Conservation (phyloP, 441 rosid genomes). For the Jatropha podagrica region DNA sequence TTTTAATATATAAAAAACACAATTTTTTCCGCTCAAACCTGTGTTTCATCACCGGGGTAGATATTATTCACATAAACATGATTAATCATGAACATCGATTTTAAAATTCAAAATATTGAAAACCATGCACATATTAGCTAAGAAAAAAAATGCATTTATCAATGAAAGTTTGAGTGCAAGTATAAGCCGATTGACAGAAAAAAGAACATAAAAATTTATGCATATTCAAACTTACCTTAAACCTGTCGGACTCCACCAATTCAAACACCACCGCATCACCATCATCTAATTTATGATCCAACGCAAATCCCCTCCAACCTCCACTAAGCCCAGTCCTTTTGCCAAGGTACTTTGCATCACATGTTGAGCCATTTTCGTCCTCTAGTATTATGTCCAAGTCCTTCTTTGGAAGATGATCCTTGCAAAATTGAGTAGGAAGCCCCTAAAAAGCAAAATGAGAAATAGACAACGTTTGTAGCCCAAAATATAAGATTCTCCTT, state of each 20-base stretch:
- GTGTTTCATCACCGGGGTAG: no score
- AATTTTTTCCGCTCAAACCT: no score
- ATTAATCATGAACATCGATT: no score
- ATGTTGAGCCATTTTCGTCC: conserved; percentile 44
- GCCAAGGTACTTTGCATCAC: conserved; percentile 43
- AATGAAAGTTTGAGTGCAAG: neutral
- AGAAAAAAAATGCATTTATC: no score
- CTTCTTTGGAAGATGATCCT: conserved; percentile 41
- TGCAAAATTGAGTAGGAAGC: conserved; percentile 52
- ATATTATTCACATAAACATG: no score
- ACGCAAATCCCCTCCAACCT: conserved; percentile 66
- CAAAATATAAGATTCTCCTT: neutral
- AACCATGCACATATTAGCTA: no score
- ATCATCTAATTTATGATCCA: conserved; percentile 56
- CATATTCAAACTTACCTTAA: conserved; percentile 38
- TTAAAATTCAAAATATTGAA: no score
- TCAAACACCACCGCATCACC: conserved; percentile 62
- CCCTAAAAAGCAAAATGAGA: conserved; percentile 32
- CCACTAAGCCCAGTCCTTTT: conserved; percentile 51
- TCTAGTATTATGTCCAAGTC: conserved; percentile 39
- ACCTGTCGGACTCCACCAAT: conserved; percentile 42
- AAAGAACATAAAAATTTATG: no score
- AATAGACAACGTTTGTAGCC: neutral
- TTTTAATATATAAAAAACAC: no score
- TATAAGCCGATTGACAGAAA: neutral